Evolutionary conservation across 148 eudicot species (phyloP).

Genomic region (Cornus suecica): DNA sequence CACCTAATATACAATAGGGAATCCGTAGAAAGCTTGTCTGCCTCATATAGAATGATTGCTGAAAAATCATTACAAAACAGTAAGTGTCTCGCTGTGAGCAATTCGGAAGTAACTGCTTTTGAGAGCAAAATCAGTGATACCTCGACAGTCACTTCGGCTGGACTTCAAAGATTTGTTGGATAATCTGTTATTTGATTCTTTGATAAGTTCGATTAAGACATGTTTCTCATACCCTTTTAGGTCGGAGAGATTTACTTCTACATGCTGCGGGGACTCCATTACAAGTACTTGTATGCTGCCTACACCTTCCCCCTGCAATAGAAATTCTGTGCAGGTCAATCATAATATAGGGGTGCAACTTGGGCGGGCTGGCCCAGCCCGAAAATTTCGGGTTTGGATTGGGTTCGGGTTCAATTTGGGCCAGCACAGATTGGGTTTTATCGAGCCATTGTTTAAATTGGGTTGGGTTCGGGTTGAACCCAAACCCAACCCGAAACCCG

Average conservation of each 20-base stretch:
- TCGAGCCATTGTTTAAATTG: too few relatives aligned
- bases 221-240: slow-evolving; percentile 46
- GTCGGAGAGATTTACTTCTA: slow-evolving; percentile 45
- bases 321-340: background rate
- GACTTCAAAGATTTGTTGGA: slow-evolving; percentile 2
- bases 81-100: background rate
- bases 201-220: slow-evolving; percentile 41
- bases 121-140: slow-evolving; percentile 10
- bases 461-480: too few relatives aligned
- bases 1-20: slow-evolving; percentile 35
- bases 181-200: slow-evolving; percentile 20
- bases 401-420: too few relatives aligned
- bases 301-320: slow-evolving; percentile 34
- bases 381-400: too few relatives aligned
- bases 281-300: slow-evolving; percentile 32
- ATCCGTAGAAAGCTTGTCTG: slow-evolving; percentile 44
- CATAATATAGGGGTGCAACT: too few relatives aligned
- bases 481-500: too few relatives aligned
- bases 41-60: slow-evolving; percentile 42
- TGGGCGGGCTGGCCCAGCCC: too few relatives aligned
- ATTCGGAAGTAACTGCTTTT: background rate
- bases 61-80: background rate
- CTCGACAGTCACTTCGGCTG: slow-evolving; percentile 28
- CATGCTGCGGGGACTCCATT: slow-evolving; percentile 32
- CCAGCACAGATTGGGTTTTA: too few relatives aligned